A percentile compares a stretch with the other conserved stretches of the same genome.
Conservation (phyloP, 139 green algal genomes). For the Coccomyxa sp. region DNA sequence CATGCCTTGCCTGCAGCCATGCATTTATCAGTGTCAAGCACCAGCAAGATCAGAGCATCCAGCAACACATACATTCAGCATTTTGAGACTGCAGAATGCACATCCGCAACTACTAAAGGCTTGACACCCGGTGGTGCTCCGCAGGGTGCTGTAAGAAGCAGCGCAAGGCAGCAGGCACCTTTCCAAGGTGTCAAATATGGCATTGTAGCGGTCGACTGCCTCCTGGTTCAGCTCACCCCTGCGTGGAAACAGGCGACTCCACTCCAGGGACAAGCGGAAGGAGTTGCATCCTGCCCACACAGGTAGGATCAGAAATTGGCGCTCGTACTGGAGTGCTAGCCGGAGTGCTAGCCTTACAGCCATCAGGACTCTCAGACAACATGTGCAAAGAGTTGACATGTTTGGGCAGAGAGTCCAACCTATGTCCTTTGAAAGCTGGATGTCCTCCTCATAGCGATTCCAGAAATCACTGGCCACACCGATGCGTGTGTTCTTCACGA, state of each 20-base stretch:
- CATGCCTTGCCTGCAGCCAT: constrained; percentile 29
- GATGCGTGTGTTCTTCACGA: background rate
- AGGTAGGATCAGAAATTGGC: background rate
- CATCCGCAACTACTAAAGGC: background rate
- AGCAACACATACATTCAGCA: background rate
- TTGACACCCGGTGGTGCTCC: no score
- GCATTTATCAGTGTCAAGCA: background rate
- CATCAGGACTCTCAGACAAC: no score
- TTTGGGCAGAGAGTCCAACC: background rate
- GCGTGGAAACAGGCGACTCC: constrained; percentile 64
- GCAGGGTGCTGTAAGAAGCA: background rate
- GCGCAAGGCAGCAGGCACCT: constrained; percentile 1
- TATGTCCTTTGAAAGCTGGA: constrained; percentile 13
- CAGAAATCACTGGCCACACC: constrained; percentile 17
- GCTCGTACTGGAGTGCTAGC: background rate
- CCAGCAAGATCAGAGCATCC: background rate
- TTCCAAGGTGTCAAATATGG: constrained; percentile 38
- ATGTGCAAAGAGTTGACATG: no score
- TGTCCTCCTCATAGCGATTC: constrained; percentile 28
- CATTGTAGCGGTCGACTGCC: constrained; percentile 51
- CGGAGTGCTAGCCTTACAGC: background rate
- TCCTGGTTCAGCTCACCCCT: constrained; percentile 49
- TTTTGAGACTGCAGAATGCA: background rate
- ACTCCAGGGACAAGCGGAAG: constrained; percentile 81
- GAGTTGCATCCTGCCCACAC: constrained; percentile 49